Conservation (phyloP, 306 rosid species). For the Casuarina cunninghamiana region DNA sequence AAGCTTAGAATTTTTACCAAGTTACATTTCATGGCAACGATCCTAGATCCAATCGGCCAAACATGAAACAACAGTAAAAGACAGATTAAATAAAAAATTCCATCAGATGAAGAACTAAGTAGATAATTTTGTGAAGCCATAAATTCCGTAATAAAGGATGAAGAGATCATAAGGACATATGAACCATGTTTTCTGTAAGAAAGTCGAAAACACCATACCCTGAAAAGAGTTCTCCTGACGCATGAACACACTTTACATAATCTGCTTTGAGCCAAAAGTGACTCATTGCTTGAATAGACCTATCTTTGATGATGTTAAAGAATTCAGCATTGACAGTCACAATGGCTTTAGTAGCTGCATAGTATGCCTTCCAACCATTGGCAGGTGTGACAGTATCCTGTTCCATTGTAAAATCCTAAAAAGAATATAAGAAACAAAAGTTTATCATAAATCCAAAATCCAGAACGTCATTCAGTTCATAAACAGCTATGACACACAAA, state of each 20-base stretch:
- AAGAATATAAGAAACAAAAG: slow-evolving; percentile 27
- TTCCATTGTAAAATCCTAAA: slow-evolving; percentile 91
- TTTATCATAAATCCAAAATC: not conserved
- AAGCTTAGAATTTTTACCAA: not conserved
- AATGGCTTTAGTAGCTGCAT: slow-evolving; percentile 95
- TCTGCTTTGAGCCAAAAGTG: slow-evolving; percentile 92
- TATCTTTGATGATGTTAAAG: slow-evolving; percentile 80
- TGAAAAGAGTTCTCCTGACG: slow-evolving; percentile 85
- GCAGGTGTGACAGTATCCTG: slow-evolving; percentile 74
- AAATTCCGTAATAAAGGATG: not conserved
- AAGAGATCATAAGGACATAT: not conserved
- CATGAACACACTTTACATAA: slow-evolving; percentile 92
- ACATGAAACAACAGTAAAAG: not conserved
- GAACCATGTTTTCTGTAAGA: slow-evolving; percentile 9
- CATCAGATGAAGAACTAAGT: not conserved
- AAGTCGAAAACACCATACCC: slow-evolving; percentile 57
- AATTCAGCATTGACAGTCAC: slow-evolving; percentile 77
- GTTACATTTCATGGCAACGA: not conserved
- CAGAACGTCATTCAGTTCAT: not conserved
- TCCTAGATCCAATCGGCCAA: slow-evolving; percentile 4
- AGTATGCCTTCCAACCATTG: slow-evolving; percentile 98
- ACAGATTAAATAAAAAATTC: not conserved
- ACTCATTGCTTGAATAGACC: slow-evolving; percentile 77
- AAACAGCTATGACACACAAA: not conserved
- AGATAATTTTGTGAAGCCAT: not conserved